phyloP scores from a whole-genome alignment of 176 grass and related monocot genomes.

The Aegilops speltoides region DNA sequence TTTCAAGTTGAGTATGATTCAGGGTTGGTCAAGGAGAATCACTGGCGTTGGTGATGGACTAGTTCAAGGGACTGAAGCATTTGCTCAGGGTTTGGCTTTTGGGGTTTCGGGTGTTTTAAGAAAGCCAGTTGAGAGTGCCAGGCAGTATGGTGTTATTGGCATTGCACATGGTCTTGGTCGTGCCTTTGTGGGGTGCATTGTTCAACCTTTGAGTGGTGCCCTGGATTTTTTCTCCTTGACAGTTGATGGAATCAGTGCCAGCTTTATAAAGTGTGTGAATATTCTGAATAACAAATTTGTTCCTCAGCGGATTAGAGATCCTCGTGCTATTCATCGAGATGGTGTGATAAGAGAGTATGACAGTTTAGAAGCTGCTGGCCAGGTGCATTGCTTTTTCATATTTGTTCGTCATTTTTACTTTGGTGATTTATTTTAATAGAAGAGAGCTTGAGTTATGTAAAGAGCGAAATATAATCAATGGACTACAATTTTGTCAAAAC shows the following conservation, averaged over 20 bases:
- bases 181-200: slow-evolving; percentile 92
- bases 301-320: slow-evolving; percentile 72
- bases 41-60: slow-evolving; percentile 91
- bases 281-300: slow-evolving; percentile 83
- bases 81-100: slow-evolving; percentile 97
- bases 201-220: slow-evolving; percentile 91
- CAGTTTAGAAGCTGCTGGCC: slow-evolving; percentile 67
- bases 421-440: neutral
- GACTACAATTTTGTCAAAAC: neutral
- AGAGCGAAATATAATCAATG: neutral
- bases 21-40: slow-evolving; percentile 86
- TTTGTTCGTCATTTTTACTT: neutral
- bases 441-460: slow-evolving; percentile 8
- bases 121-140: slow-evolving; percentile 89
- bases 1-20: slow-evolving; percentile 31
- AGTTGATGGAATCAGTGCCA: slow-evolving; percentile 87
- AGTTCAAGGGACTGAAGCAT: slow-evolving; percentile 91
- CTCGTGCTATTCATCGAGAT: slow-evolving; percentile 77
- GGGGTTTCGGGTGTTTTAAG: slow-evolving; percentile 93
- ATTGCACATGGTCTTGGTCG: slow-evolving; percentile 89
- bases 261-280: slow-evolving; percentile 83
- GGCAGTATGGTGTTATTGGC: slow-evolving; percentile 83
- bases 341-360: slow-evolving; percentile 83
- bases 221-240: slow-evolving; percentile 89
- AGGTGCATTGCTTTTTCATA: slow-evolving; percentile 50